Percentiles rank a stretch among this genome's conserved stretches.
Conservation (phyloP, 2,329 filamentous ascomycete species). For the Cordyceps tenuipes region DNA sequence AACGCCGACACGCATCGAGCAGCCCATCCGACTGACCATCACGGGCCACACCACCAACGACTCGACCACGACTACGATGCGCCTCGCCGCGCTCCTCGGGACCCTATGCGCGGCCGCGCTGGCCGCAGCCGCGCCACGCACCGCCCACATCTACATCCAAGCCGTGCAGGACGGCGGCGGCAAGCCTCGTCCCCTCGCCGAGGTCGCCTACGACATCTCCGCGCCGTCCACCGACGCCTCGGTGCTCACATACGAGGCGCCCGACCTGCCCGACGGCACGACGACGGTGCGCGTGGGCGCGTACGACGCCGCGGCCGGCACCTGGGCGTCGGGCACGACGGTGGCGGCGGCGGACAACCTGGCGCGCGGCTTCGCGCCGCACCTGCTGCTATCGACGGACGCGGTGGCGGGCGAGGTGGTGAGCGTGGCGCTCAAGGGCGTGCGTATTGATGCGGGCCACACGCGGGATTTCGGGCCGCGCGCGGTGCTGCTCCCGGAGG, state of each 20-base stretch:
- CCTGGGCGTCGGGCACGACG: conserved; percentile 48
- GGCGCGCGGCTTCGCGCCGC: conserved; percentile 51
- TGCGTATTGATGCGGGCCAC: conserved; percentile 52
- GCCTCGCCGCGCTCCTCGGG: conserved; percentile 30
- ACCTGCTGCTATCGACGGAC: conserved; percentile 45
- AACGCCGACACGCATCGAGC: neutral
- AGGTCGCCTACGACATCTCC: conserved; percentile 46
- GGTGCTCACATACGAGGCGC: conserved; percentile 47
- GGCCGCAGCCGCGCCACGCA: conserved; percentile 33
- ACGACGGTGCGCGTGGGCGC: conserved; percentile 49
- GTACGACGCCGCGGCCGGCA: conserved; percentile 38
- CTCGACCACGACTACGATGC: conserved; percentile 28
- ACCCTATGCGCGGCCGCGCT: conserved; percentile 35
- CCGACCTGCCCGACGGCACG: conserved; percentile 38
- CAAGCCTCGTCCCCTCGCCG: conserved; percentile 40
- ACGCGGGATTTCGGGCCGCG: conserved; percentile 58
- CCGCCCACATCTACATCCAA: conserved; percentile 47
- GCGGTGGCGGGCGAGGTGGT: conserved; percentile 33
- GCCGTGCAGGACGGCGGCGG: conserved; percentile 31
- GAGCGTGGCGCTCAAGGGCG: conserved; percentile 46
- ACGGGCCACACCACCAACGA: neutral
- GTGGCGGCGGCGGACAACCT: conserved; percentile 50
- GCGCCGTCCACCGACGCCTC: conserved; percentile 32
- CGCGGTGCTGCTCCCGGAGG: conserved; percentile 41
- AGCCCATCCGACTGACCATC: neutral